Base-by-base conservation (phyloP, 2,329 filamentous ascomycete genomes). In the Phialocephala sp. region DNA sequence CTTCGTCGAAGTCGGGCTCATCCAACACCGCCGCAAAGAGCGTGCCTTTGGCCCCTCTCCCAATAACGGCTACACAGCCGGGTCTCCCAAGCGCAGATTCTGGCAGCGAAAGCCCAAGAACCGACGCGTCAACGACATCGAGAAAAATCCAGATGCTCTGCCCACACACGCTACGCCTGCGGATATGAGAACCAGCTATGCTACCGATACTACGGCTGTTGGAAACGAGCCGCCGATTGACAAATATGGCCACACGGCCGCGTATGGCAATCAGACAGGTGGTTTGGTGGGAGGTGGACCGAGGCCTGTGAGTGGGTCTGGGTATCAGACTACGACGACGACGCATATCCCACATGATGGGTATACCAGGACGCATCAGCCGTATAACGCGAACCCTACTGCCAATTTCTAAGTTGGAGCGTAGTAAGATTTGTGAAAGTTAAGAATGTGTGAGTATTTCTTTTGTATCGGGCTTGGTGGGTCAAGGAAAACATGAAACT, bases 11-110 rank as follows among this genome's bases (percentile, higher is more conserved):
- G 69, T 92, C 59, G 82, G 84, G 59, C 85, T 94, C 55, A 85
- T 86, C 72, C 87, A 89, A 66, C 84, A 91, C 77, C 90, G 91
- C 82, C 87, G 88, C 80, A 89, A 88, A 73, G 89, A 92, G 80
- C 91, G 91, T 81, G 86, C 87, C 61, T 91, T 85, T 76, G 89
- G 90, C 15, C 89, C 88, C 41, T 82, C 83, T 58, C 88, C 89
- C 24, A 77, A 80, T 69, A 91, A 90, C 80, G 82, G 87, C 78
- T 93, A 93, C 80, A 91, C 89, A 36, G 82, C 81, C 47, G 88
- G 87, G 60, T 83, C 81, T 77, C 14, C 82, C 76, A 65, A 74
- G 70, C 62, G 81, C 75, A 72, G 70, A 43, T 76, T 76, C 70
- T 76, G 73, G 73, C 72, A 73, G 54, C 71, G 73, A 58, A 70